Conservation (phyloP, 345 rosid genomes). For the Adansonia digitata region DNA sequence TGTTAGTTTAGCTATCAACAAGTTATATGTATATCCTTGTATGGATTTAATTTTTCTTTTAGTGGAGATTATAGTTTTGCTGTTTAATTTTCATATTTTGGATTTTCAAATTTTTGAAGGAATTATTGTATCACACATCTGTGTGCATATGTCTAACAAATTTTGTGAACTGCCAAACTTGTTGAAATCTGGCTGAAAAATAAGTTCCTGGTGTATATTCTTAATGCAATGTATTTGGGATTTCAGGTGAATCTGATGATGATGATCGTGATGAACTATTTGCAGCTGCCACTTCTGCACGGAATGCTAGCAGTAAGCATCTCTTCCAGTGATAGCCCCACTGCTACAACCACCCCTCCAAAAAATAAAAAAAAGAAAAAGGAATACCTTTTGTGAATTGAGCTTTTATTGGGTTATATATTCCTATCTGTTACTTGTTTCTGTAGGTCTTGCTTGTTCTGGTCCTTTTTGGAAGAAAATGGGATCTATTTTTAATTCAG, state of each 20-base stretch:
- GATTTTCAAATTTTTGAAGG: background rate
- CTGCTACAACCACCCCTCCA: background rate
- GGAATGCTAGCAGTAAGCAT: slow-evolving; percentile 58
- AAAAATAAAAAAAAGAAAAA: background rate
- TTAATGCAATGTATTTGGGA: background rate
- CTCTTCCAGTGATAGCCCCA: background rate
- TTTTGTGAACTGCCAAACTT: background rate
- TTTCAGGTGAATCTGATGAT: slow-evolving; percentile 82
- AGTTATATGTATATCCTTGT: background rate
- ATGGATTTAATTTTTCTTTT: background rate
- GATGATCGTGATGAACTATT: slow-evolving; percentile 83
- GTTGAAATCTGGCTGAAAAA: background rate
- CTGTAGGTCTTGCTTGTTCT: slow-evolving; percentile 61
- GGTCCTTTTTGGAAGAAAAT: slow-evolving; percentile 86
- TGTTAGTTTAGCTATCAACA: slow-evolving; percentile 1
- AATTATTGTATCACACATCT: background rate
- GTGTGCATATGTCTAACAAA: background rate
- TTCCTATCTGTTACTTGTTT: slow-evolving; percentile 15
- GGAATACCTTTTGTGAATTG: background rate
- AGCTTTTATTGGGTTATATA: background rate
- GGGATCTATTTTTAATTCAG: slow-evolving; percentile 63
- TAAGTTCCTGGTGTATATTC: background rate
- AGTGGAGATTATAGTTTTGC: background rate
- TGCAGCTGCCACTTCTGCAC: slow-evolving; percentile 80
- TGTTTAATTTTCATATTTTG: background rate